These are phyloP conservation scores for Calonectria leucothoes DNA, from an alignment of 2,329 filamentous ascomycete genomes.

Conservation along the genomic window DNA sequence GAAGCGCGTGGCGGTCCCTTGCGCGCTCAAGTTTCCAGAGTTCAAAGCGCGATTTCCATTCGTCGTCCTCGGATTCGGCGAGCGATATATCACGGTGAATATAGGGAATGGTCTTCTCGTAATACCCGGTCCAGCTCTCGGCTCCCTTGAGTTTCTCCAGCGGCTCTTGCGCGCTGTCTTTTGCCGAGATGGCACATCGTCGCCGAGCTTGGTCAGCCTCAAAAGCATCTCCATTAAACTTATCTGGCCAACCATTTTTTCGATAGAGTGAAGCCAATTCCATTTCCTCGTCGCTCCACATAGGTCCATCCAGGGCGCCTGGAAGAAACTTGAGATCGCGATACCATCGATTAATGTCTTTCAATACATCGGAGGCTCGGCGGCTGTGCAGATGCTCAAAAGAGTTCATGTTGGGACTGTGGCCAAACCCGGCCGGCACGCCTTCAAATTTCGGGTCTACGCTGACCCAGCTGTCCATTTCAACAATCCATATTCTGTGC, in stretches of 20 bases:
- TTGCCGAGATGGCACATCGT: neutral
- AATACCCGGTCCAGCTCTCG: neutral
- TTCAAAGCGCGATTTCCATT: neutral
- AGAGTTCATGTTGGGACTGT: neutral
- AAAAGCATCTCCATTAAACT: neutral
- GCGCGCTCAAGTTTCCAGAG: neutral
- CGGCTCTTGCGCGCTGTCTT: neutral
- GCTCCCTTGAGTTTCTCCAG: neutral
- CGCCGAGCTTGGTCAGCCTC: neutral
- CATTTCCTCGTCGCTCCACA: neutral
- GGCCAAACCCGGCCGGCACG: neutral
- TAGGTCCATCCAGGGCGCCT: neutral
- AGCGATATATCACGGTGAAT: neutral
- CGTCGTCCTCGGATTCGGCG: neutral
- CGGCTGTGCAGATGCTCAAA: neutral
- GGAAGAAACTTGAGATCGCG: neutral
- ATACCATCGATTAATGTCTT: neutral
- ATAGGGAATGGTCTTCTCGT: neutral
- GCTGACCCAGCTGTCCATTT: neutral
- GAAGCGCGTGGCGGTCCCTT: neutral
- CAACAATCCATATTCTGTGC: constrained; percentile 26
- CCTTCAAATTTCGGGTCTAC: neutral
- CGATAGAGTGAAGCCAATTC: neutral
- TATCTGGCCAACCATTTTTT: neutral
- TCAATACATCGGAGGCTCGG: neutral